Evolutionary conservation across 768 basidiomycete species (phyloP), one percentile per base, ranked within the genome.

Genomic region (Rhizopogon vesiculosus): DNA sequence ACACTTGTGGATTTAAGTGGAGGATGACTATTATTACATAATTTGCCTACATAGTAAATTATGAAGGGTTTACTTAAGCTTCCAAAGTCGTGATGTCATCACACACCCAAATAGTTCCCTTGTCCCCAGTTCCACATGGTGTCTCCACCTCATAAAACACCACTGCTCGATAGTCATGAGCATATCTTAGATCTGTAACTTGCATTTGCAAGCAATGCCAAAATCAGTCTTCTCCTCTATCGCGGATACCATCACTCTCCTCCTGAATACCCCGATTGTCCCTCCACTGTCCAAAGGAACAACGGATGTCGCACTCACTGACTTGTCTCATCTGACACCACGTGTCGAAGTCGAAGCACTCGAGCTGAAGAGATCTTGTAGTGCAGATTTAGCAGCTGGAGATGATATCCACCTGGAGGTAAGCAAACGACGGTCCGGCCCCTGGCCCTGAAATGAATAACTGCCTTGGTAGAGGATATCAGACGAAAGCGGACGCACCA

Each of bases 211-310:
- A 13, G 31, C 46, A 35, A 49, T 49, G 48, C 13, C 35, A 25
- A 49, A 49, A 49, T 49, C 48, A 3, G 58, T 59, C 51, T 25
- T 63, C 5, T 54, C 62, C 39, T 64, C 60, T 1, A 12, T 70
- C 19, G 41, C 54, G 1, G 57, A 59, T 13, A 64, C 56, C 3
- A 4, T 64, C 9, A 31, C 18, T 9, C 33, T 66, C 12, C 52
- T 70, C 43, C 53, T 66, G 19, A 64, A 58, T 28, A 68, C 66
- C 7, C 67, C 67, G 3, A 62, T 68, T 38, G 55, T 45, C 35
- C 57, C 62, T 28, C 48, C 59, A 12, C 42, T 10, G 4, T 0
- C 38, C 56, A 44, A 44, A 38, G 16, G 25, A 15, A 15, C n/a
- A 3, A 48, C 19, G 5, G 59, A 61, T 9, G 56, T 70, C 5